Evolutionary conservation across 1,284 basidiomycete genomes (phyloP).

Genomic region (Cutaneotrichosporon sp.): DNA sequence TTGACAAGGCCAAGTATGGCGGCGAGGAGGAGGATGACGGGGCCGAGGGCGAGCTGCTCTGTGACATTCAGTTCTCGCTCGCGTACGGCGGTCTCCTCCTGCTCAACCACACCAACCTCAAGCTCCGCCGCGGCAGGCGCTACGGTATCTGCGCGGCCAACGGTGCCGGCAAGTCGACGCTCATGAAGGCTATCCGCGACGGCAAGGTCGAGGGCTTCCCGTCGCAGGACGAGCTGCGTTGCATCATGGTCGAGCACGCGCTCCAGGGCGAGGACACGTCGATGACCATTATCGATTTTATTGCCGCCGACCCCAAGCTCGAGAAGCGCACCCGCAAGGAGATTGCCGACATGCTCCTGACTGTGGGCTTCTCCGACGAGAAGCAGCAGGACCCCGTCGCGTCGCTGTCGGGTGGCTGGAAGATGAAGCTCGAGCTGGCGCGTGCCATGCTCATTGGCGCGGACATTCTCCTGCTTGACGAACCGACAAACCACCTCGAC

Average conservation of each 20-base stretch:
- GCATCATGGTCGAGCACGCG: constrained; percentile 94
- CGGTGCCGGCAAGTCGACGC: constrained; percentile 92
- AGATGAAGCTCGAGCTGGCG: constrained; percentile 87
- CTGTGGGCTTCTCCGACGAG: constrained; percentile 86
- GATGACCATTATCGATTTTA: constrained; percentile 77
- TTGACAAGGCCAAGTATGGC: constrained; percentile 60
- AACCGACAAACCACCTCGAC: constrained; percentile 61
- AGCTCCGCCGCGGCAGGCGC: constrained; percentile 80
- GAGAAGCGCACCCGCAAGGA: constrained; percentile 58
- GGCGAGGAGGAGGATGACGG: constrained; percentile 91
- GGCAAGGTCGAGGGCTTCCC: constrained; percentile 96
- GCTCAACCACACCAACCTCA: constrained; percentile 89
- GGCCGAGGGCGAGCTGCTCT: constrained; percentile 75
- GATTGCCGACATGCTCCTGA: constrained; percentile 69
- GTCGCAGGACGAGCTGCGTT: constrained; percentile 74
- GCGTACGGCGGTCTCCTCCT: constrained; percentile 94
- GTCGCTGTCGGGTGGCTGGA: constrained; percentile 96
- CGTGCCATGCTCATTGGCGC: constrained; percentile 96
- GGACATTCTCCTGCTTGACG: constrained; percentile 73
- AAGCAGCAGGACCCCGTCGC: constrained; percentile 81
- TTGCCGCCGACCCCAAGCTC: constrained; percentile 59
- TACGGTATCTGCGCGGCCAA: constrained; percentile 96
- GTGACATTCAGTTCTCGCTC: constrained; percentile 89
- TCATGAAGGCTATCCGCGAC: constrained; percentile 92
- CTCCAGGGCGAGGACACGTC: constrained; percentile 87